Base-by-base conservation (phyloP, 768 basidiomycete species). In the Fomitopsis pulvina region DNA sequence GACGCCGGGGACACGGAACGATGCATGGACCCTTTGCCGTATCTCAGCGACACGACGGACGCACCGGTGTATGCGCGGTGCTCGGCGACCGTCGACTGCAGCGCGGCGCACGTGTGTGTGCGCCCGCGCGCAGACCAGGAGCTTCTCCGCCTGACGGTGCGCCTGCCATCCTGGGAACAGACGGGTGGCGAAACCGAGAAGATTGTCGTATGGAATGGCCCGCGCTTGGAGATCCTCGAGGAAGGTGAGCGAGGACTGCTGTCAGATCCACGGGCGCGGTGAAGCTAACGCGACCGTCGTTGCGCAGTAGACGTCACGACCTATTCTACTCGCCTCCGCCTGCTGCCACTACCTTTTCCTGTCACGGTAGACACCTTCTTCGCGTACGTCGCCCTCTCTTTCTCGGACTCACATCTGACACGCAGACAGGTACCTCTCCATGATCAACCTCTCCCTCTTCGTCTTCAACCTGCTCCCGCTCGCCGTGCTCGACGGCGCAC, bases 381-480 rank as follows among this genome's bases (percentile, higher is more conserved):
- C 60, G 63, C 74, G 88, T 90, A 57, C 52, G 83, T 73, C n/a
- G 9, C 18, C 39, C 28, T 28, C 12, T 26, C 43, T 28, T 27
- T 26, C 12, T 28, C 12, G 26, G 1, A 16, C 18, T 18, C 10
- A 1, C 22, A 25, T 21, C 21, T 26, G 11, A 41, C 32, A 41
- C 30, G 6, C 12, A 28, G 4, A 2, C 40, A 86, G 87, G 52
- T 87, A 87, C 52, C 64, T 82, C 52, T 66, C 70, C 28, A 77
- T 79, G 59, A 74, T 87, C 2, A 80, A 82, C n/a, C 64, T 92
- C 27, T 92, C 89, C 2, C 70, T 94, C 1, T 92, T 79, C 63
- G 66, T 92, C 50, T 82, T 93, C 70, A 94, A 94, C 63, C 75
- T 89, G 24, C 72, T 93, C 21, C 90, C 92, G 0, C 62, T 92